Base-by-base conservation (phyloP, 768 basidiomycete genomes). In the Pleurotus salmoneostramineus region DNA sequence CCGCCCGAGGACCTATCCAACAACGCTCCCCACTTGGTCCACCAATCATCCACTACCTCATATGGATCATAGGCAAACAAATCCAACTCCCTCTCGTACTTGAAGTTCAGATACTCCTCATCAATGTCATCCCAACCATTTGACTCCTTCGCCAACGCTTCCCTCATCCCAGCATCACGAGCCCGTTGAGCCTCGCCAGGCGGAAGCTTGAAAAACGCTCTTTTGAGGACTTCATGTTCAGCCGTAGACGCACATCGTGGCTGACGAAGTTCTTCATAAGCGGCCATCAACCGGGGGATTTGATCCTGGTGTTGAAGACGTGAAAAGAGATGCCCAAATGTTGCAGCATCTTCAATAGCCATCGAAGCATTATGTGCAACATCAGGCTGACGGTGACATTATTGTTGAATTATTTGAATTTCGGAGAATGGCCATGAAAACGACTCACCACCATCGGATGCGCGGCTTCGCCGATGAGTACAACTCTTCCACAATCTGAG, bases 41-140 rank as follows among this genome's bases (percentile, higher is more conserved):
- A 87, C 83, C 83, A 87, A 63, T 85, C 82, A 40, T 83, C 83
- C 17, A 81, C 85, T 52, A 76, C 72, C 47, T 87, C 84, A 40
- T 71, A 74, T 7, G 83, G 76, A 61, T 83, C 78, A 62, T 84
- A 80, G 12, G 71, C 69, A 56, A 78, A 82, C 60, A 85, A 62
- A 21, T 72, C 74, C 55, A 81, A 70, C 59, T 83, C 76, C 42
- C 75, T 74, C 48, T 82, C 82, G 79, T 84, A 85, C 58, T 82
- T 74, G 31, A 66, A 68, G 55, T 69, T 71, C 58, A 83, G 73
- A 32, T 71, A 65, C 31, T 68, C 71, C 58, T 81, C 79, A 60
- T 83, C 79, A 68, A 79, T 77, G 51, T 76, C 72, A 56, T 76
- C 70, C 61, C 68, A 70, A 56, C 72, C 70, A 32, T 55, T 40